These are phyloP conservation scores for Pleurotus pulmonarius DNA, from an alignment of 768 basidiomycete species.

Conservation along the genomic window DNA sequence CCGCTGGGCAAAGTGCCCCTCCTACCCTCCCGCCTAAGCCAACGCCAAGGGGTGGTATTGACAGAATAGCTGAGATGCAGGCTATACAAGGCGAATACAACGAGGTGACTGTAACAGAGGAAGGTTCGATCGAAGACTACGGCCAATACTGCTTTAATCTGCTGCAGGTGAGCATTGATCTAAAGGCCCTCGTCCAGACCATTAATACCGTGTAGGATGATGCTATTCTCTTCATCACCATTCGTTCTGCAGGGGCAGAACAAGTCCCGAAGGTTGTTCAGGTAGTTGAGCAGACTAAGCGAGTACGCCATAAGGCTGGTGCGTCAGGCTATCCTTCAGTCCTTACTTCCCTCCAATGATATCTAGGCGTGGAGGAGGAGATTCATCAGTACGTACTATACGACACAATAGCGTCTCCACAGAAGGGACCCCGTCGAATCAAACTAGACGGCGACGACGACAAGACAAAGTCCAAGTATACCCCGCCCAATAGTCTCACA, in stretches of 20 bases:
- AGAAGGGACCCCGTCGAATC: constrained; percentile 62
- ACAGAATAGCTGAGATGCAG: constrained; percentile 72
- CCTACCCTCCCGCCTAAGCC: constrained; percentile 57
- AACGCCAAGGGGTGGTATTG: constrained; percentile 59
- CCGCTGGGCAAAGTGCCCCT: constrained; percentile 21
- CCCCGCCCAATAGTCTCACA: constrained; percentile 62
- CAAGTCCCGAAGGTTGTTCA: constrained; percentile 77
- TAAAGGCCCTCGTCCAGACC: background rate
- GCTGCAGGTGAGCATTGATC: constrained; percentile 44
- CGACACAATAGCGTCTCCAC: constrained; percentile 39
- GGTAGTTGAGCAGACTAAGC: constrained; percentile 76
- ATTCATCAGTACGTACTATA: constrained; percentile 77
- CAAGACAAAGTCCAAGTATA: constrained; percentile 46
- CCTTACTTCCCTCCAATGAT: constrained; percentile 1
- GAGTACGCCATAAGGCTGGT: constrained; percentile 76
- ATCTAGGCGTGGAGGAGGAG: constrained; percentile 47
- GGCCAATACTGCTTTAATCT: constrained; percentile 62
- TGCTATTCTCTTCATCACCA: constrained; percentile 74
- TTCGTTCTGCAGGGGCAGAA: constrained; percentile 57
- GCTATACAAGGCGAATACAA: constrained; percentile 66
- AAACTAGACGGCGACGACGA: constrained; percentile 60
- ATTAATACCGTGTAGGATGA: constrained; percentile 49
- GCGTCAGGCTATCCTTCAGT: constrained; percentile 10
- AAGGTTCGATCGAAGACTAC: constrained; percentile 63
- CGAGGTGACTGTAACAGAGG: constrained; percentile 66